Percentiles rank a stretch among this genome's conserved stretches.
phyloP scores from a whole-genome alignment of 495 filamentous ascomycete genomes.

The Penicillium ochrochloron region DNA sequence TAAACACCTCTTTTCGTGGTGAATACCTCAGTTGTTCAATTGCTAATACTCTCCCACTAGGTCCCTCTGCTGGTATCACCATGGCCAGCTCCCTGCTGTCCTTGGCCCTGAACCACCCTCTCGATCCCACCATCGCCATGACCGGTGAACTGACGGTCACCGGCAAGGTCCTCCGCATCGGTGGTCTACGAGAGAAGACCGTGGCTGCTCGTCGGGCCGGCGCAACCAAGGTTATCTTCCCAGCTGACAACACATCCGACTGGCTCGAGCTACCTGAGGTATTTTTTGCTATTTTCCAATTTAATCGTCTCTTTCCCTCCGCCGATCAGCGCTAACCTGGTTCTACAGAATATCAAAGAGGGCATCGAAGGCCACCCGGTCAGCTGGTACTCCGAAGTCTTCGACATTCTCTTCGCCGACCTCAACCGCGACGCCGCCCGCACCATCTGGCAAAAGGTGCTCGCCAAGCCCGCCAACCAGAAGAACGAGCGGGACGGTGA shows the following conservation, averaged over 20 bases:
- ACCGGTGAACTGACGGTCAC: conserved; percentile 98
- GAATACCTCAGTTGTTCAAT: neutral
- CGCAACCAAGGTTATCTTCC: conserved; percentile 94
- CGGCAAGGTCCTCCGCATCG: conserved; percentile 95
- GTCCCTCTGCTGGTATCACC: conserved; percentile 91
- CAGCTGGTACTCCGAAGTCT: conserved; percentile 93
- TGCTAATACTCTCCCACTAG: conserved; percentile 36
- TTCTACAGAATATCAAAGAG: conserved; percentile 88
- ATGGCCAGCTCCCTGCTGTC: conserved; percentile 94
- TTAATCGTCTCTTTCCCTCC: neutral
- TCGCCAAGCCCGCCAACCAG: conserved; percentile 58
- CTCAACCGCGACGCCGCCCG: conserved; percentile 76
- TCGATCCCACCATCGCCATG: conserved; percentile 93
- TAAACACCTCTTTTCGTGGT: conserved; percentile 4
- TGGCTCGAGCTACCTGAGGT: conserved; percentile 99
- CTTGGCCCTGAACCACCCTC: conserved; percentile 74
- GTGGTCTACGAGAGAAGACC: conserved; percentile 97
- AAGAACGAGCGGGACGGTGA: conserved; percentile 47
- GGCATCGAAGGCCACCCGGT: conserved; percentile 88
- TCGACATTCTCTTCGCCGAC: conserved; percentile 85
- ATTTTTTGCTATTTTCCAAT: conserved; percentile 23
- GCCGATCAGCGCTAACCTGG: conserved; percentile 19
- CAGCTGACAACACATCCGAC: conserved; percentile 89
- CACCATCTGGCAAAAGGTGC: conserved; percentile 72
- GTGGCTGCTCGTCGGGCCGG: conserved; percentile 93